These are phyloP conservation scores for Catharanthus roseus DNA, from an alignment of 257 asterid genomes.

Conservation along the genomic window DNA sequence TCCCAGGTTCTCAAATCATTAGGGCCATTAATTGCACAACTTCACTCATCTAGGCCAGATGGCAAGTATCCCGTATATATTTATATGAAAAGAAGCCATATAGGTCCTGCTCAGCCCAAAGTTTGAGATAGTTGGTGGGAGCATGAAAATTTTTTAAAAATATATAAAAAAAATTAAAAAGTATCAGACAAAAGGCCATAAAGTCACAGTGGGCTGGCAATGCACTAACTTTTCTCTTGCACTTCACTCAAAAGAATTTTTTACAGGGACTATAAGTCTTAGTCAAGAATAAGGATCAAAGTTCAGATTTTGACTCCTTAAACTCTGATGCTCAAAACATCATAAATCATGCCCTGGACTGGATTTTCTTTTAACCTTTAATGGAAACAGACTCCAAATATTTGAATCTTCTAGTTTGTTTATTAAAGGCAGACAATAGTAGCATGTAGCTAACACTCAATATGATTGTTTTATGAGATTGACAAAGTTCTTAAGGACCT, in stretches of 20 bases:
- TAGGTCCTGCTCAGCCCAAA: neutral
- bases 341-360: neutral
- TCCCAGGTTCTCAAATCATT: neutral
- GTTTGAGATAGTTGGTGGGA: neutral
- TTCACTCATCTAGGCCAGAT: too few species aligned
- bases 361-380: neutral
- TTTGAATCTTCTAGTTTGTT: neutral
- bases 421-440: neutral
- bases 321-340: too few species aligned
- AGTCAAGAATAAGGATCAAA: too few species aligned
- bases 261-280: too few species aligned
- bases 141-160: too few species aligned
- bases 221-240: neutral
- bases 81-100: neutral
- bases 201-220: neutral
- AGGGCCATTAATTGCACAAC: neutral
- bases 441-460: neutral
- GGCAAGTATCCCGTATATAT: neutral
- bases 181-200: neutral
- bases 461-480: neutral
- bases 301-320: neutral
- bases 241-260: neutral
- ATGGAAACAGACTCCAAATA: too few species aligned
- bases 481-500: neutral
- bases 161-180: too few species aligned